Percentiles rank a stretch among this genome's conserved stretches.
Evolutionary conservation across 73 alveolate genomes (phyloP).

Genomic region (Tetrahymena borealis): DNA sequence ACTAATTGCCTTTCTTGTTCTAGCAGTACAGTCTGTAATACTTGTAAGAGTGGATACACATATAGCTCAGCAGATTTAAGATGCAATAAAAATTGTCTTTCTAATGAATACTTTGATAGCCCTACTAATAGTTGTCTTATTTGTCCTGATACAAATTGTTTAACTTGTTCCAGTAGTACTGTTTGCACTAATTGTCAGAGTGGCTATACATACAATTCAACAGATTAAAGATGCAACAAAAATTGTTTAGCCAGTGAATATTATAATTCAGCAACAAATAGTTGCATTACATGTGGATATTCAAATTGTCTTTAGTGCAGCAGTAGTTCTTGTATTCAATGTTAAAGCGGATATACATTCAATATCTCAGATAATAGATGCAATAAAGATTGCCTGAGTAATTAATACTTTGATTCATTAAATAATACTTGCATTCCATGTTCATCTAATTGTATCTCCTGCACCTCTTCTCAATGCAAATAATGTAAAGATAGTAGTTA

Average conservation of each 20-base stretch:
- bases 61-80: not conserved
- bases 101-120: not conserved
- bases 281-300: not conserved
- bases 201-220: no score
- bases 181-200: no score
- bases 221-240: no score
- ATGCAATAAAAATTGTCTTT: not conserved
- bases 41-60: not conserved
- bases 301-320: not conserved
- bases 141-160: no score
- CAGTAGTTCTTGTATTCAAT: not conserved
- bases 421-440: not conserved
- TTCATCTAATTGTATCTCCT: not conserved
- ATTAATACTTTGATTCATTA: not conserved
- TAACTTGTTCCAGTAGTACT: no score
- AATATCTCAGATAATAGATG: not conserved
- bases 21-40: not conserved
- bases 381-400: not conserved
- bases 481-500: no score
- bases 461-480: not conserved
- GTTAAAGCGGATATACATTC: not conserved
- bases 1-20: not conserved
- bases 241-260: no score
- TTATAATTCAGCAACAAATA: no score
- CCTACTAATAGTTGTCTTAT: not conserved